Evolutionary conservation across 1,284 basidiomycete species (phyloP).

Genomic region (Microstroma glucosiphilum): DNA sequence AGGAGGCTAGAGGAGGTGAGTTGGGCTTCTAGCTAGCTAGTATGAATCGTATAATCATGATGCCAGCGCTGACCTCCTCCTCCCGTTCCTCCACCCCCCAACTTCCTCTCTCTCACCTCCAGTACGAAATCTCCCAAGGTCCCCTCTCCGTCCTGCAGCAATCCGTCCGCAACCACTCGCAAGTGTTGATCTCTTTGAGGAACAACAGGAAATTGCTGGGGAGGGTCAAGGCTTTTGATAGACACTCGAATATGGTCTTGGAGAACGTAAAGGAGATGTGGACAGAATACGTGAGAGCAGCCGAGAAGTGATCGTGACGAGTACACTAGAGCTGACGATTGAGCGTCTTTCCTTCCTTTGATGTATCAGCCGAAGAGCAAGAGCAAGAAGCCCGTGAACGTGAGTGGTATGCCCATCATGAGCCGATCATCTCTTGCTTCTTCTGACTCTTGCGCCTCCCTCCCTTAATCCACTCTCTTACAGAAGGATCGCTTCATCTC

Average conservation of each 20-base stretch:
- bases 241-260: constrained; percentile 90
- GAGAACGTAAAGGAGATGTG: constrained; percentile 68
- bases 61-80: not conserved
- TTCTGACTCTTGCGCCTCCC: not conserved
- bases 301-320: not conserved
- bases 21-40: not conserved
- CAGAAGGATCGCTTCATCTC: constrained; percentile 81
- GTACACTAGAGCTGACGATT: not conserved
- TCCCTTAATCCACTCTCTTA: constrained; percentile 1
- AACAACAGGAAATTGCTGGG: constrained; percentile 99
- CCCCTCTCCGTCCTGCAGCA: constrained; percentile 96
- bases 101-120: constrained; percentile 7
- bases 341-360: not conserved
- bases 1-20: constrained; percentile 68
- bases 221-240: constrained; percentile 96
- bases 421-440: not conserved
- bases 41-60: too few relatives aligned
- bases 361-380: constrained; percentile 73
- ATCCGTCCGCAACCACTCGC: constrained; percentile 93
- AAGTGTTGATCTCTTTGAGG: constrained; percentile 90
- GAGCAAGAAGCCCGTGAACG: constrained; percentile 93
- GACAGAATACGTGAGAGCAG: constrained; percentile 67
- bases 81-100: not conserved
- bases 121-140: constrained; percentile 56
- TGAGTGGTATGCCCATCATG: constrained; percentile 16